These are phyloP conservation scores for Backusella psychrophila DNA, from an alignment of 192 early-diverging fungal genomes.

Conservation along the genomic window DNA sequence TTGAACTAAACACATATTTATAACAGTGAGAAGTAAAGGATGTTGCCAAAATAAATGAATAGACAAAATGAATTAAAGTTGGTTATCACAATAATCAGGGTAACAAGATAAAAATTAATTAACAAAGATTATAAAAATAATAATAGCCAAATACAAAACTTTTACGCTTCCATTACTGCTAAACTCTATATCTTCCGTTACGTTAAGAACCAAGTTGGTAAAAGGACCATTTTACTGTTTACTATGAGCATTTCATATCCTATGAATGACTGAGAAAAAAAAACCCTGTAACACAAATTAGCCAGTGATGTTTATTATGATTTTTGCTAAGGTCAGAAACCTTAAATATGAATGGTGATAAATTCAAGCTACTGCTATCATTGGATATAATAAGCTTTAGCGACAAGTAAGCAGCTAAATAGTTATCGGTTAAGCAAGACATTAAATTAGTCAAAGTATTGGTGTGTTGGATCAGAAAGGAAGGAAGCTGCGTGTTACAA, in stretches of 20 bases:
- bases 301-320: slow-evolving; percentile 6
- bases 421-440: not conserved
- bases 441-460: not conserved
- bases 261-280: not conserved
- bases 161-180: not conserved
- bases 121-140: not conserved
- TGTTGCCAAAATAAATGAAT: not conserved
- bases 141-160: not conserved
- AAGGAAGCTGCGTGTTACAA: not conserved
- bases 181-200: not conserved
- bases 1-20: not conserved
- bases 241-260: not conserved
- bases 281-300: not conserved
- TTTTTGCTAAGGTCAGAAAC: not conserved
- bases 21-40: not conserved
- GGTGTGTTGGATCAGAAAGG: not conserved
- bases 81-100: not conserved
- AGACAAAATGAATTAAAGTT: not conserved
- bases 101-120: not conserved
- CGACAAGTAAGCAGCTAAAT: not conserved
- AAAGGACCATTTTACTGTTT: not conserved
- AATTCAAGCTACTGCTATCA: not conserved
- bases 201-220: not conserved
- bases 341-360: not conserved
- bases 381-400: not conserved